phyloP scores from a whole-genome alignment of 495 filamentous ascomycete species.

The Penicillium fimorum region DNA sequence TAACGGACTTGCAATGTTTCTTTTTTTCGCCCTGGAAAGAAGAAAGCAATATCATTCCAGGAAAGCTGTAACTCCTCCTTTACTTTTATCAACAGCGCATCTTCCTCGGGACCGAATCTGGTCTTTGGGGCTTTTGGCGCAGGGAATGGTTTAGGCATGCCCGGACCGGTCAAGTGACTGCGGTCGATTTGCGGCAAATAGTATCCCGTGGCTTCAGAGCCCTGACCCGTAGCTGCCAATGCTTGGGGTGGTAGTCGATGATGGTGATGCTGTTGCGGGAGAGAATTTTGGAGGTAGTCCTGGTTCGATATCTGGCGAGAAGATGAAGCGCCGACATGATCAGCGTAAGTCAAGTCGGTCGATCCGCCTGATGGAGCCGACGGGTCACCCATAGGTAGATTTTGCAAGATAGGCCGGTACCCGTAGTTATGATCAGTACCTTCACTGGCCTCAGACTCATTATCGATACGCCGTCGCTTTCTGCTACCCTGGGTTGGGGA shows the following conservation, averaged over 20 bases:
- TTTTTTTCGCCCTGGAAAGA: constrained; percentile 84
- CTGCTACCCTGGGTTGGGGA: constrained; percentile 29
- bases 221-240: constrained; percentile 36
- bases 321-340: constrained; percentile 28
- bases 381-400: constrained; percentile 29
- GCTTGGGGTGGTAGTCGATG: constrained; percentile 68
- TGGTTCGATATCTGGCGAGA: constrained; percentile 31
- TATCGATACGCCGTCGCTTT: constrained; percentile 36
- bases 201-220: constrained; percentile 23
- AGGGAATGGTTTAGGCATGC: constrained; percentile 77
- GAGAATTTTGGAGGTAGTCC: constrained; percentile 27
- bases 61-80: constrained; percentile 91
- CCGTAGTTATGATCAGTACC: constrained; percentile 17
- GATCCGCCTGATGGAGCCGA: constrained; percentile 27
- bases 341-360: constrained; percentile 34
- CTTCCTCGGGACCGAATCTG: constrained; percentile 29
- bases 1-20: constrained; percentile 91
- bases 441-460: constrained; percentile 25
- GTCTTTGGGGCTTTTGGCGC: constrained; percentile 43
- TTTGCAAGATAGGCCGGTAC: constrained; percentile 27
- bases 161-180: constrained; percentile 74
- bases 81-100: constrained; percentile 76
- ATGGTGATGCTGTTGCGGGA: constrained; percentile 64
- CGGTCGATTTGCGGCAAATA: constrained; percentile 35
- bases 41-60: constrained; percentile 95